These are phyloP conservation scores for Endocalyx cinctus DNA, from an alignment of 2,329 filamentous ascomycete genomes.

Conservation along the genomic window DNA sequence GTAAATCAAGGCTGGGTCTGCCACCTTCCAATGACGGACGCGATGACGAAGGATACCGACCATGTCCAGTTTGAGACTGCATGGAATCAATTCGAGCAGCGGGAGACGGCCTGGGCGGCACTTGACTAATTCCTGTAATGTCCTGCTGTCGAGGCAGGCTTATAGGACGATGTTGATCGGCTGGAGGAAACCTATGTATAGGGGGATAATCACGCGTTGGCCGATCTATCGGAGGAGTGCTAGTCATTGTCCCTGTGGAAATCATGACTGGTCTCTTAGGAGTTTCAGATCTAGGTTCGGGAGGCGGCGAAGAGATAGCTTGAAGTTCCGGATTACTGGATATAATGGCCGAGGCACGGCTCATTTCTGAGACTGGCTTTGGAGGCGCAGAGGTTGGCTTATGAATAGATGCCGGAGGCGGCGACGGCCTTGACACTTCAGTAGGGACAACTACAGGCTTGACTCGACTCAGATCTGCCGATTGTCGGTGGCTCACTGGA, in stretches of 20 bases:
- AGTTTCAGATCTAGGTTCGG: slow-evolving; percentile 26
- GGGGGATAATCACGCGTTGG: slow-evolving; percentile 36
- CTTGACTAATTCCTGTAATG: slow-evolving; percentile 14
- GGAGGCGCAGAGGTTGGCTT: slow-evolving; percentile 37
- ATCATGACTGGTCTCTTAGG: slow-evolving; percentile 36
- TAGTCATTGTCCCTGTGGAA: slow-evolving; percentile 76
- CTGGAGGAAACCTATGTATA: slow-evolving; percentile 38
- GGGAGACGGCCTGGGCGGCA: slow-evolving; percentile 19
- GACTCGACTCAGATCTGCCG: slow-evolving; percentile 25
- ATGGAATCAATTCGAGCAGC: slow-evolving; percentile 27
- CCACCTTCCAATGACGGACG: slow-evolving; percentile 68
- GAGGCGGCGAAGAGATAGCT: slow-evolving; percentile 46
- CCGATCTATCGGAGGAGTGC: slow-evolving; percentile 49
- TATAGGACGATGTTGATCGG: slow-evolving; percentile 33
- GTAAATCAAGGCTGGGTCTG: slow-evolving; percentile 60
- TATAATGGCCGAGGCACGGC: slow-evolving; percentile 60
- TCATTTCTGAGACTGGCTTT: slow-evolving; percentile 42
- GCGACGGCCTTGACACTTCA: slow-evolving; percentile 26
- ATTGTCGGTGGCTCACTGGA: slow-evolving; percentile 26
- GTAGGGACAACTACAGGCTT: slow-evolving; percentile 19
- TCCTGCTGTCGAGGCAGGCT: slow-evolving; percentile 34
- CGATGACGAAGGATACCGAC: slow-evolving; percentile 43
- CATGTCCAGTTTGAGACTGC: slow-evolving; percentile 29
- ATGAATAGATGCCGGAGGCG: slow-evolving; percentile 20
- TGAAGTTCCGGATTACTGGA: slow-evolving; percentile 58